phyloP scores from a whole-genome alignment of 805 yeast genomes.

The Phaffomyces antillensis region DNA sequence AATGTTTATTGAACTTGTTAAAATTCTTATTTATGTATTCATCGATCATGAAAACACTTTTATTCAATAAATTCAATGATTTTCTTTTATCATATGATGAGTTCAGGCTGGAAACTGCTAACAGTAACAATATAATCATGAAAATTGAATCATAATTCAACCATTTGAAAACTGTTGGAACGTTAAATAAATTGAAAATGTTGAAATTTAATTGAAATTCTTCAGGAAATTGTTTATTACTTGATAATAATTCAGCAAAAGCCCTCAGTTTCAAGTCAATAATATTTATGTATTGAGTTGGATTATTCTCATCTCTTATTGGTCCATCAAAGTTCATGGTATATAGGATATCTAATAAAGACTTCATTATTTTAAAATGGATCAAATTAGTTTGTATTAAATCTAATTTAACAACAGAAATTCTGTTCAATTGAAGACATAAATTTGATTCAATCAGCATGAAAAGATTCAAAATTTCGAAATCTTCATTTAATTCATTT shows the following conservation, averaged over 20 bases:
- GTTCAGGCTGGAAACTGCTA: constrained; percentile 10
- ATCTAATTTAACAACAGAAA: constrained; percentile 1
- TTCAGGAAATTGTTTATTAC: background rate
- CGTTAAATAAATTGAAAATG: background rate
- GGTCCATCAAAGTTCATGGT: background rate
- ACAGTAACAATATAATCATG: constrained; percentile 4
- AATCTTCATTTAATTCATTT: background rate
- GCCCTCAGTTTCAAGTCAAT: constrained; percentile 1
- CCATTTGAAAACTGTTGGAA: constrained; percentile 3
- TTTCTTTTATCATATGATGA: constrained; percentile 18
- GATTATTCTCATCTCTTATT: background rate
- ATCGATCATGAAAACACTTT: constrained; percentile 1
- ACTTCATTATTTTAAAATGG: background rate
- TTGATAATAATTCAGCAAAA: constrained; percentile 4
- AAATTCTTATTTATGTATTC: background rate
- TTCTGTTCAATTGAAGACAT: background rate
- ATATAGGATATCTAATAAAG: constrained; percentile 2
- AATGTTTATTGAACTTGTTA: background rate
- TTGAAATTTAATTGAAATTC: background rate
- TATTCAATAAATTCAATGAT: constrained; percentile 5
- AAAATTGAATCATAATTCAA: constrained; percentile 6
- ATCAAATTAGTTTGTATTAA: background rate
- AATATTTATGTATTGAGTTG: background rate
- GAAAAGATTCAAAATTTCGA: constrained; percentile 5
- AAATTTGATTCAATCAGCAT: constrained; percentile 3